Percentiles rank a stretch among this genome's conserved stretches.
These are phyloP conservation scores for Pyronema domesticum DNA, from an alignment of 495 filamentous ascomycete genomes.

Conservation along the genomic window DNA sequence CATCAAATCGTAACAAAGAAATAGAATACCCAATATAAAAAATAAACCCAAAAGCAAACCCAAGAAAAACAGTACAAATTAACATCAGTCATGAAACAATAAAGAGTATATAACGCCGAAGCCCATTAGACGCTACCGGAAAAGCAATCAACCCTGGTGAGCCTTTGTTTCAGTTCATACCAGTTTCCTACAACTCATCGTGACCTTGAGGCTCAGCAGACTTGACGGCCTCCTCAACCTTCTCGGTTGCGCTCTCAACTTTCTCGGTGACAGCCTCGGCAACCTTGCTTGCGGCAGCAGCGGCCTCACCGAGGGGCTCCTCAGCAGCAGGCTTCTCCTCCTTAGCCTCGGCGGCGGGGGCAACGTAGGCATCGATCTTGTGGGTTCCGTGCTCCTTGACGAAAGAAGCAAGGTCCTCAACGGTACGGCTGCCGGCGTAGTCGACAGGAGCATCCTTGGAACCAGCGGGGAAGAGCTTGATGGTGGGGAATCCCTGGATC, in stretches of 20 bases:
- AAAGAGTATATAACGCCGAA: not conserved
- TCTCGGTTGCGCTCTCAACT: slow-evolving; percentile 36
- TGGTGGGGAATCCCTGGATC: slow-evolving; percentile 96
- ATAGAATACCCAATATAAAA: too few relatives aligned
- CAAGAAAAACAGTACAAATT: not conserved
- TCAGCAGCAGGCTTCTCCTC: slow-evolving; percentile 33
- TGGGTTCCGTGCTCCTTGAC: slow-evolving; percentile 88
- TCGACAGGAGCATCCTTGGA: slow-evolving; percentile 68
- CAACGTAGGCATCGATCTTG: slow-evolving; percentile 45
- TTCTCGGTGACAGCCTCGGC: slow-evolving; percentile 36
- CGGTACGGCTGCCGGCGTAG: slow-evolving; percentile 73
- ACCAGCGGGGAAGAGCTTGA: slow-evolving; percentile 92
- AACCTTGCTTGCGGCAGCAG: slow-evolving; percentile 29
- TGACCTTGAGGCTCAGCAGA: not conserved
- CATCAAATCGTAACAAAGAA: too few relatives aligned
- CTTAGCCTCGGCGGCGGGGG: slow-evolving; percentile 25
- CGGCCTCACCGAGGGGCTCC: slow-evolving; percentile 22
- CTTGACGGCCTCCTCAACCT: slow-evolving; percentile 24
- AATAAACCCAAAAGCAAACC: not conserved
- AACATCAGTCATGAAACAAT: not conserved
- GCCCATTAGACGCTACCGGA: not conserved
- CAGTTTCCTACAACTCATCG: not conserved
- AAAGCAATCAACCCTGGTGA: too few relatives aligned
- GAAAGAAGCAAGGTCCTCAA: slow-evolving; percentile 88
- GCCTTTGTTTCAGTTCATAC: not conserved